These are phyloP conservation scores for Colletotrichum incanum DNA, from an alignment of 2,329 filamentous ascomycete genomes.

Conservation along the genomic window DNA sequence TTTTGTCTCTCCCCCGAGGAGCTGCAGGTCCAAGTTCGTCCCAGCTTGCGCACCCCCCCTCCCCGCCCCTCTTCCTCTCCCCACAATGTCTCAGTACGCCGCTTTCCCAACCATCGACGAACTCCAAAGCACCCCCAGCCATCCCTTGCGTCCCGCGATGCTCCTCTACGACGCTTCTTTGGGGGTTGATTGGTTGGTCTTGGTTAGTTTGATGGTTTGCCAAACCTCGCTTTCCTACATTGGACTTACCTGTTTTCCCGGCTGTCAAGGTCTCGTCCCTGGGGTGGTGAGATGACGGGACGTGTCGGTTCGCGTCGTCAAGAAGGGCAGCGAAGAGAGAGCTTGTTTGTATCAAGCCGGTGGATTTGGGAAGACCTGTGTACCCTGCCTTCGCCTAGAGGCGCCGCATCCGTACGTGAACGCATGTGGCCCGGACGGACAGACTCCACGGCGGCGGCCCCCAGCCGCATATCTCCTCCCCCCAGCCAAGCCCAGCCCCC, in stretches of 20 bases:
- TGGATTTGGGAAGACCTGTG: background rate
- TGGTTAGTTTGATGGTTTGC: background rate
- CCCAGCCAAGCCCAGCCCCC: background rate
- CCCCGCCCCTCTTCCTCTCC: background rate
- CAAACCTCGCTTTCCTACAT: background rate
- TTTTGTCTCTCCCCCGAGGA: background rate
- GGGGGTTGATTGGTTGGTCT: background rate
- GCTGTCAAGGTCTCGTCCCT: background rate
- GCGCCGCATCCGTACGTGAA: background rate
- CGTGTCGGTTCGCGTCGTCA: background rate
- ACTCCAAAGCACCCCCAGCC: background rate
- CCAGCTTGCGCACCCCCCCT: background rate
- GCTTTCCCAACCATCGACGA: background rate
- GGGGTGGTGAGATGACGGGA: background rate
- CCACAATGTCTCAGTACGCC: slow-evolving; percentile 6
- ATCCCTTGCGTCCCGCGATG: slow-evolving; percentile 11
- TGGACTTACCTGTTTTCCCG: background rate
- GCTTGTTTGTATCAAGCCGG: background rate
- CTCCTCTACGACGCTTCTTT: background rate
- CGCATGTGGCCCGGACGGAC: background rate
- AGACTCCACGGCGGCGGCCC: no score
- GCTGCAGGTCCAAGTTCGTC: slow-evolving; percentile 2
- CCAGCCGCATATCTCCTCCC: background rate
- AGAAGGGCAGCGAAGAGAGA: background rate
- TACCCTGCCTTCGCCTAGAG: background rate